Conservation (phyloP, 768 basidiomycete species). For the Russula emetica region DNA sequence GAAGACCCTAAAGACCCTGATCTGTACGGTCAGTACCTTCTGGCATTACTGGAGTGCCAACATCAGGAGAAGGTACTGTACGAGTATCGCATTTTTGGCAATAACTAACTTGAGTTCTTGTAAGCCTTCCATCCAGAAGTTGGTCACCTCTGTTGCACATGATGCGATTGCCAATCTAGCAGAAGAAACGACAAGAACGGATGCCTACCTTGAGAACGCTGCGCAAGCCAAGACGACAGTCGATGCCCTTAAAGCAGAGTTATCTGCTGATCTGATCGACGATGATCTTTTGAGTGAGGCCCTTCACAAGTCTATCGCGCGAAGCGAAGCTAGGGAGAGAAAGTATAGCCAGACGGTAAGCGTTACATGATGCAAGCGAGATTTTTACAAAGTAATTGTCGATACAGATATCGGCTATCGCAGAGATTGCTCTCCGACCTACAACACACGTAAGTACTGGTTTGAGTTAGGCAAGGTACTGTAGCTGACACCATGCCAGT, state of each 20-base stretch:
- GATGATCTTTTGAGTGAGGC: constrained; percentile 43
- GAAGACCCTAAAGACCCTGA: constrained; percentile 42
- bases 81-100: background rate
- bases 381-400: constrained; percentile 13
- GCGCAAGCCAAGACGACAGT: constrained; percentile 48
- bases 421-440: constrained; percentile 55
- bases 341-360: constrained; percentile 50
- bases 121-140: constrained; percentile 73
- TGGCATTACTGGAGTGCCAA: constrained; percentile 67
- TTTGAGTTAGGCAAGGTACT: constrained; percentile 16
- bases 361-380: background rate
- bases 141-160: constrained; percentile 56
- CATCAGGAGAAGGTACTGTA: constrained; percentile 73
- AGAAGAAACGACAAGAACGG: constrained; percentile 63
- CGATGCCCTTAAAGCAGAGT: constrained; percentile 47
- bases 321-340: constrained; percentile 44
- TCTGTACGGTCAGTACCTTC: constrained; percentile 53
- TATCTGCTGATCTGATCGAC: constrained; percentile 44
- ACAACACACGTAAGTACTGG: constrained; percentile 63
- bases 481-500: constrained; percentile 42
- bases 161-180: constrained; percentile 58
- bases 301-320: constrained; percentile 39
- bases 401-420: constrained; percentile 52
- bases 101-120: background rate
- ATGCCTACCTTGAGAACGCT: constrained; percentile 50